These are phyloP conservation scores for Sphaerostilbella broomeana DNA, from an alignment of 2,329 filamentous ascomycete species.

Conservation along the genomic window DNA sequence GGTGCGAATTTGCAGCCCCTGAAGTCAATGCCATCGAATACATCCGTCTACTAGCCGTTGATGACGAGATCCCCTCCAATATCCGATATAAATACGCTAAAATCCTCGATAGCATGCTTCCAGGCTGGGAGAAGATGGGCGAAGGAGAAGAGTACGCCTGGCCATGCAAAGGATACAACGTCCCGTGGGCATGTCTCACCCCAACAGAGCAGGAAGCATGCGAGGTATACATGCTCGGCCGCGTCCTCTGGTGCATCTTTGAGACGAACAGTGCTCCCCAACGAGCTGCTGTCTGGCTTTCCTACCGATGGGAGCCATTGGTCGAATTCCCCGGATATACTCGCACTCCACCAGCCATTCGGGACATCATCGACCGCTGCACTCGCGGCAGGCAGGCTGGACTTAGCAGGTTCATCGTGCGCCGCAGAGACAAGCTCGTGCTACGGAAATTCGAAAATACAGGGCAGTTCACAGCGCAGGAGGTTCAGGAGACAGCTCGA, in stretches of 20 bases:
- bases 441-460: constrained; percentile 30
- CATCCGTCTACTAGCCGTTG: constrained; percentile 45
- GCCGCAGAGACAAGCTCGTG: constrained; percentile 40
- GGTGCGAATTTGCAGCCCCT: constrained; percentile 55
- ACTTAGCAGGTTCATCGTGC: constrained; percentile 39
- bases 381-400: constrained; percentile 41
- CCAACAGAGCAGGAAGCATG: constrained; percentile 48
- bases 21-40: constrained; percentile 56
- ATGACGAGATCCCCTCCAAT: constrained; percentile 38
- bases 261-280: constrained; percentile 54
- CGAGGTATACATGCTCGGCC: constrained; percentile 57
- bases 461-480: constrained; percentile 29
- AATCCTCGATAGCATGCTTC: constrained; percentile 38
- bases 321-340: constrained; percentile 50
- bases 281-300: constrained; percentile 51
- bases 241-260: constrained; percentile 56
- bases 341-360: constrained; percentile 39
- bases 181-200: constrained; percentile 49
- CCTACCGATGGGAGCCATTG: constrained; percentile 49
- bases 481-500: constrained; percentile 32
- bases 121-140: constrained; percentile 37
- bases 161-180: constrained; percentile 46
- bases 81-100: constrained; percentile 35
- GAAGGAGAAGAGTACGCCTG: constrained; percentile 41
- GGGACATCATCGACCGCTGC: constrained; percentile 44